These are phyloP conservation scores for Guyanaporus albipodus DNA, from an alignment of 768 basidiomycete genomes.

Conservation along the genomic window DNA sequence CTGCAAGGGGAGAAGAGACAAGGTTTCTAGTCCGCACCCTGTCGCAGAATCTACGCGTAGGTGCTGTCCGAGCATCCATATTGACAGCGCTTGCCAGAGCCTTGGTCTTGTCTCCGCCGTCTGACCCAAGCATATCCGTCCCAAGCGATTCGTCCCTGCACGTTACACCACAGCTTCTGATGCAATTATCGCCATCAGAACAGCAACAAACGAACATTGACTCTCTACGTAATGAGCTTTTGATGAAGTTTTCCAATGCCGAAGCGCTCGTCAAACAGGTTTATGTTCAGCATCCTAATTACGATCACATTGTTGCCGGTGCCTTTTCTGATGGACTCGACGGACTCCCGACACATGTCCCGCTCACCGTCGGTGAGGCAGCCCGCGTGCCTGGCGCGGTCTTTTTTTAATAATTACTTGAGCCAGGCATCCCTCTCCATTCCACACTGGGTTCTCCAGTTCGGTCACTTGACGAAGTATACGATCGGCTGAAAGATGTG, in stretches of 20 bases:
- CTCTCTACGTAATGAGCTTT: constrained; percentile 34
- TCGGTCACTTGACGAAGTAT: constrained; percentile 82
- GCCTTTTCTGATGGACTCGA: constrained; percentile 59
- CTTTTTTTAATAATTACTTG: constrained; percentile 8
- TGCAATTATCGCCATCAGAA: constrained; percentile 13
- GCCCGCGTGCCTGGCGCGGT: constrained; percentile 1
- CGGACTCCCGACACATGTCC: constrained; percentile 54
- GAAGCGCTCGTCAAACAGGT: constrained; percentile 66
- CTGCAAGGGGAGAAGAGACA: constrained; percentile 84
- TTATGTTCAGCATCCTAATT: constrained; percentile 76
- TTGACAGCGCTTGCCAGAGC: constrained; percentile 78
- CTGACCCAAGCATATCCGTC: constrained; percentile 19
- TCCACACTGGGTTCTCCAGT: constrained; percentile 86
- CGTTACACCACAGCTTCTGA: constrained; percentile 19
- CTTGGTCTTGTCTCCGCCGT: constrained; percentile 55
- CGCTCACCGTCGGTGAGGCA: constrained; percentile 63
- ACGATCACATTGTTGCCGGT: constrained; percentile 62
- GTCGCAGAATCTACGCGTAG: constrained; percentile 75
- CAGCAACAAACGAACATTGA: constrained; percentile 32
- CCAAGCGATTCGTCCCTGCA: constrained; percentile 26
- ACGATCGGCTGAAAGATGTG: constrained; percentile 57
- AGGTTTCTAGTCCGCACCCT: constrained; percentile 77
- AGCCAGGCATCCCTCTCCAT: constrained; percentile 71
- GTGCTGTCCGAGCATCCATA: constrained; percentile 81
- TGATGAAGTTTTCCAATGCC: constrained; percentile 47